phyloP scores from a whole-genome alignment of 2,329 filamentous ascomycete genomes.

The Fusarium equiseti region DNA sequence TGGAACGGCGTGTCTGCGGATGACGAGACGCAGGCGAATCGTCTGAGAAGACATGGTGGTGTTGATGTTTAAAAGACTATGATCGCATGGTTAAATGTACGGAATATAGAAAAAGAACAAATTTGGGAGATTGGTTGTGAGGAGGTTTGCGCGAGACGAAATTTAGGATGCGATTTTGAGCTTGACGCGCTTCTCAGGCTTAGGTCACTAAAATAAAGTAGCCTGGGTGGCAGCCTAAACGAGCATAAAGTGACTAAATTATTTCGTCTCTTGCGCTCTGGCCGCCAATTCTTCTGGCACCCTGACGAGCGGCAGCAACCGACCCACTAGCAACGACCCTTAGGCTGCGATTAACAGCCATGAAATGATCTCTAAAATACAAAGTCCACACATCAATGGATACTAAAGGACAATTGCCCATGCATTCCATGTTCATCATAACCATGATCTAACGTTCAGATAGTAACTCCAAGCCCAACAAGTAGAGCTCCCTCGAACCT shows the following conservation, averaged over 20 bases:
- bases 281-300: background rate
- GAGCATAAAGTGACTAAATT: background rate
- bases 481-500: background rate
- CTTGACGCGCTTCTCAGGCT: conserved; percentile 24
- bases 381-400: background rate
- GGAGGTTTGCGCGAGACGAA: conserved; percentile 8
- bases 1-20: conserved; percentile 80
- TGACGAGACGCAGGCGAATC: conserved; percentile 78
- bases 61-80: conserved; percentile 2
- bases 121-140: background rate
- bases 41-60: conserved; percentile 49
- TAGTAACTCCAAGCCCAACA: background rate
- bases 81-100: conserved; percentile 32
- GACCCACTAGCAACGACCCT: conserved; percentile 13
- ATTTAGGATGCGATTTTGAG: conserved; percentile 30
- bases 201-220: background rate
- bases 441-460: background rate
- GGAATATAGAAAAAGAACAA: background rate
- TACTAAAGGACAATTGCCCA: background rate
- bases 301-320: background rate
- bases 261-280: background rate
- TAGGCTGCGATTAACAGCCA: background rate
- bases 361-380: background rate
- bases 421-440: background rate
- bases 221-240: too few relatives aligned